phyloP scores from a whole-genome alignment of 768 basidiomycete species.

The Psilocybe azurescens region DNA sequence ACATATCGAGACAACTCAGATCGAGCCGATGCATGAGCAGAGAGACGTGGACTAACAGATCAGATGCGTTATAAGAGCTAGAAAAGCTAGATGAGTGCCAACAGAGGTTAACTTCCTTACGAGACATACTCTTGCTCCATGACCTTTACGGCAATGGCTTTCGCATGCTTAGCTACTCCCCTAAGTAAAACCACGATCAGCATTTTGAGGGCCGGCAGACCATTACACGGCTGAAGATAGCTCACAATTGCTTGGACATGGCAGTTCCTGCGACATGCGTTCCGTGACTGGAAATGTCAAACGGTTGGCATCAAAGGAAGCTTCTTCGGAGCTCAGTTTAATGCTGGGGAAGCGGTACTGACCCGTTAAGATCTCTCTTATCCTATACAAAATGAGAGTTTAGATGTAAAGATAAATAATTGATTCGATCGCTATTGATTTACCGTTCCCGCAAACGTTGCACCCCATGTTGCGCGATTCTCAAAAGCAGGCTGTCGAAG shows the following conservation, averaged over 20 bases:
- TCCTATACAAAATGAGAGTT: neutral
- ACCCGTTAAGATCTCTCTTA: neutral
- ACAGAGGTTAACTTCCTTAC: neutral
- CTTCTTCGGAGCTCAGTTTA: too few relatives aligned
- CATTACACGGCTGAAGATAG: neutral
- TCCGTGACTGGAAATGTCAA: neutral
- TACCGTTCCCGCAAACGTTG: neutral
- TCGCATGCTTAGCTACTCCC: neutral
- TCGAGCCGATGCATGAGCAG: too few relatives aligned
- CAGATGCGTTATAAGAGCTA: neutral
- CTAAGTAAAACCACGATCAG: neutral
- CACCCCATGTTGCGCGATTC: neutral
- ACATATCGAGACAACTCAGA: too few relatives aligned
- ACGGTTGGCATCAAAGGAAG: too few relatives aligned
- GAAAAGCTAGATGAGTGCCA: neutral
- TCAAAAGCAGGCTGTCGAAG: neutral
- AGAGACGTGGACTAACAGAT: neutral
- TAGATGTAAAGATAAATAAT: neutral
- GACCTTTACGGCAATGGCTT: neutral
- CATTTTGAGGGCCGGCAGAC: neutral
- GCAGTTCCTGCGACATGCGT: slow-evolving; percentile 4
- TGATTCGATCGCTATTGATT: too few relatives aligned
- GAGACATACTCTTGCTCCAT: neutral
- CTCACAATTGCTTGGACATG: neutral
- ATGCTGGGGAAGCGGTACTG: neutral